Evolutionary conservation across 352 stramenopile genomes (phyloP), one percentile per base, ranked within the genome.

Genomic region (Phytophthora lateralis): DNA sequence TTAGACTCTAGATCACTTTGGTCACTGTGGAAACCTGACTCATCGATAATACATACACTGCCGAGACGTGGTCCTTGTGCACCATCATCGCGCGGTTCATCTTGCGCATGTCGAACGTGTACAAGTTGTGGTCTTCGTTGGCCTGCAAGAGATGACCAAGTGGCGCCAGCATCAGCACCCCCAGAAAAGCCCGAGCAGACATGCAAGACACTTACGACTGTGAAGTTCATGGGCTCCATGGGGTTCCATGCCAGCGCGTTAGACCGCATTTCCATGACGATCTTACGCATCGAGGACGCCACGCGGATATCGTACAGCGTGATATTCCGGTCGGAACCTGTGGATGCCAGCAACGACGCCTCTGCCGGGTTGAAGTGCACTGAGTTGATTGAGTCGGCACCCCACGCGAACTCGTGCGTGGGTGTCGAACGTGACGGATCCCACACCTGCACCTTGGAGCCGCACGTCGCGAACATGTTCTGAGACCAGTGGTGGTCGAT

Each of bases 101-200:
- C 69, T 98, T 98, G 69, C 98, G 87, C 93, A 99, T 99, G 82
- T 99, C 98, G 75, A 99, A 99, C 27, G 95, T 99, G 82, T 99
- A 99, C 43, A 98, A 68, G 66, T 99, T 98, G 81, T 98, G 93
- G 80, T 99, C 98, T 83, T 99, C 98, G 78, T 99, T 99, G 44
- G 96, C 97, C 80, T 91, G 34, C 1, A 56, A 66, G 17, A 32
- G 17, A 52, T 15, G 38, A 62, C 38, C 18, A 43, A 43, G 44
- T 55, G 32, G 34, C 49, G 15, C 35, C 63, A 61, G 27, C 9
- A 41, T 74, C 38, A 59, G 50, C 27, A 63, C 9, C 20, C 53
- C 46, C 34, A 52, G 24, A 65, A 48, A 14, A 57, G 24, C 27
- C 53, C 6, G 9, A 41, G 12, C 34, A 51, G 18, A 34, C 6